Conservation (phyloP, 108 stramenopile genomes). For the Conticribra guillardii region DNA sequence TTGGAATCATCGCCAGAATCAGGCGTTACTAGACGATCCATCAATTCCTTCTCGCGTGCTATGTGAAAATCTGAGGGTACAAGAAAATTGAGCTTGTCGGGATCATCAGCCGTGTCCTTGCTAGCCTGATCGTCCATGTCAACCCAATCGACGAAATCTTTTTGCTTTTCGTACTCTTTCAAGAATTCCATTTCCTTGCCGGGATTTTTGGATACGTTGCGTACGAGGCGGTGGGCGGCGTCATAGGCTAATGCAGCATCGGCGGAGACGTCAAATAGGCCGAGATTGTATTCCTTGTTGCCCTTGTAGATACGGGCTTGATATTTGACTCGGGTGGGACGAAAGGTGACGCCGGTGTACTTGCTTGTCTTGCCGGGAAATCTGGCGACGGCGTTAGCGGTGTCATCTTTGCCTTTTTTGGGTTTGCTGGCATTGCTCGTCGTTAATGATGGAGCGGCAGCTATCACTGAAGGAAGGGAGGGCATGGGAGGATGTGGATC, state of each 20-base stretch:
- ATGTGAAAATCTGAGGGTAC: not conserved
- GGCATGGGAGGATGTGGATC: too few species aligned
- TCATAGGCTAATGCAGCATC: conserved; percentile 41
- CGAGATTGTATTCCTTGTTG: conserved; percentile 41
- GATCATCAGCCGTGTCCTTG: not conserved
- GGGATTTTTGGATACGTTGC: not conserved
- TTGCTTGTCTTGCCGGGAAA: conserved; percentile 4
- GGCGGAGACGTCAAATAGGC: conserved; percentile 36
- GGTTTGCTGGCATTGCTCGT: not conserved
- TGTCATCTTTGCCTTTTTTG: too few species aligned
- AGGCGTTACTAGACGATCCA: not conserved
- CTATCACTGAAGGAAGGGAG: too few species aligned
- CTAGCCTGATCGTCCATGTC: not conserved
- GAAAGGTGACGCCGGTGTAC: conserved; percentile 35
- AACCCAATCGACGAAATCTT: conserved; percentile 10
- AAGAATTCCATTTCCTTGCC: not conserved
- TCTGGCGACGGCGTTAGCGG: too few species aligned
- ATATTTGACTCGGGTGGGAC: conserved; percentile 21
- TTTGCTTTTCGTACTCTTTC: not conserved
- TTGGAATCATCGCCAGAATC: not conserved
- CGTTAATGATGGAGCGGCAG: too few species aligned
- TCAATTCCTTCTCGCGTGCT: conserved; percentile 15
- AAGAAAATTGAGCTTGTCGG: not conserved
- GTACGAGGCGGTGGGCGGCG: conserved; percentile 21
- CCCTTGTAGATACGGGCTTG: conserved; percentile 45